Conservation (phyloP, 768 basidiomycete species). For the Hortiboletus campestris region DNA sequence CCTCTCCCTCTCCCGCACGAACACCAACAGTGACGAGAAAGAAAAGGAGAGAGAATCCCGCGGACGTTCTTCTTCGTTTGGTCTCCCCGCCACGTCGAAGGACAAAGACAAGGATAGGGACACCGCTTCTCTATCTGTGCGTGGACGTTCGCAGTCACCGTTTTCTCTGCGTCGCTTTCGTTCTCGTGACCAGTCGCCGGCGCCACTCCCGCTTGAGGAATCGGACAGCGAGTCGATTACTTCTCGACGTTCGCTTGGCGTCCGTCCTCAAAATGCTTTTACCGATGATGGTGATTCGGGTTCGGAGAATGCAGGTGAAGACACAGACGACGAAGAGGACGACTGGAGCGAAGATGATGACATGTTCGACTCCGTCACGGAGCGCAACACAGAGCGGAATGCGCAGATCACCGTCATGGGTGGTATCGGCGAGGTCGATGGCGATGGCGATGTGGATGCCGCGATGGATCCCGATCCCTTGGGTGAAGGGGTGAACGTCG, state of each 20-base stretch:
- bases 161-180: conserved; percentile 73
- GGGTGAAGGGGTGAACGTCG: conserved; percentile 90
- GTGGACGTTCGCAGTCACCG: conserved; percentile 77
- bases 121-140: conserved; percentile 42
- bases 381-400: conserved; percentile 86
- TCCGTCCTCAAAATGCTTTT: conserved; percentile 62
- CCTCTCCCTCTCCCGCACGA: conserved; percentile 59
- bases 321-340: conserved; percentile 56
- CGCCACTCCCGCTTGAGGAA: conserved; percentile 55
- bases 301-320: conserved; percentile 52
- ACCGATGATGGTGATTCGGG: conserved; percentile 60
- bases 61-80: conserved; percentile 55
- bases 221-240: conserved; percentile 47
- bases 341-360: conserved; percentile 57
- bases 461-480: conserved; percentile 73
- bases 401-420: conserved; percentile 45
- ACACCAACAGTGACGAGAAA: conserved; percentile 38
- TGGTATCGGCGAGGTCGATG: conserved; percentile 29
- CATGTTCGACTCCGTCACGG: conserved; percentile 75
- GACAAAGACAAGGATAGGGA: conserved; percentile 34
- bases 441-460: conserved; percentile 51
- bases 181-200: conserved; percentile 53
- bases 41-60: conserved; percentile 49
- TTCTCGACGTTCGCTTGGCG: conserved; percentile 36
- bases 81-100: conserved; percentile 33